Base-by-base conservation (phyloP, 2,329 filamentous ascomycete genomes). In the Triangularia setosa region DNA sequence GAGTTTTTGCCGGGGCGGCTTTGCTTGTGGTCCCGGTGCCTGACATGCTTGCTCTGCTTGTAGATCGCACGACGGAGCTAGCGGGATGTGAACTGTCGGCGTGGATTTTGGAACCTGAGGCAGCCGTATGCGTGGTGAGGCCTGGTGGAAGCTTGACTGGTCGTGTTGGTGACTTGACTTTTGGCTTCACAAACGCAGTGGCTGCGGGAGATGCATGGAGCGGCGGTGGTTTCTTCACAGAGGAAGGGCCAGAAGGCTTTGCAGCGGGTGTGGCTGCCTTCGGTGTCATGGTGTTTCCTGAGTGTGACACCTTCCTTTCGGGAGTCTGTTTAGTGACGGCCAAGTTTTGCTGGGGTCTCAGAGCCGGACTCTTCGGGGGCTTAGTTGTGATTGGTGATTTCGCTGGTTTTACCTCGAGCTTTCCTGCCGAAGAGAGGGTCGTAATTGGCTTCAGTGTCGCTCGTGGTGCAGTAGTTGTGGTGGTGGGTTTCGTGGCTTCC, bases 61-160 rank as follows among this genome's bases (percentile, higher is more conserved):
- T 70, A 0, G 83, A 75, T 52, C 83, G 81, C 30, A 75, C 76
- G 16, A 78, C 74, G 11, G 82, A 81, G 67, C 79, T 78, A 52
- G 77, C 74, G 2, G 74, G 68, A 48, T 59, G 30, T 25, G 57
- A 6, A 25, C 18, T 40, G 14, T 33, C 57, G 11, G 71, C 69
- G 21, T 73, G 72, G 58, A 83, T 79, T 75, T 88, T 91, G 14
- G 87, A 88, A 16, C 84, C 85, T 1, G 87, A 92, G 0, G 90
- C 83, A 24, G 89, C 85, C 3, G 90, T 93, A 30, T 88, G 89
- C 5, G 88, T 87, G 24, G 83, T 89, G 28, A 92, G 79, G 64
- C 88, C 87, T 9, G 89, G 80, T 8, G 90, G 87, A 1, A 92
- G 79, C 63, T 84, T 85, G 60, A 87, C 79, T 9, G 89, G 89